A percentile compares a stretch with the other conserved stretches of the same genome.
These are phyloP conservation scores for Pinus albicaulis DNA, from an alignment of 75 land plant species.

Conservation along the genomic window DNA sequence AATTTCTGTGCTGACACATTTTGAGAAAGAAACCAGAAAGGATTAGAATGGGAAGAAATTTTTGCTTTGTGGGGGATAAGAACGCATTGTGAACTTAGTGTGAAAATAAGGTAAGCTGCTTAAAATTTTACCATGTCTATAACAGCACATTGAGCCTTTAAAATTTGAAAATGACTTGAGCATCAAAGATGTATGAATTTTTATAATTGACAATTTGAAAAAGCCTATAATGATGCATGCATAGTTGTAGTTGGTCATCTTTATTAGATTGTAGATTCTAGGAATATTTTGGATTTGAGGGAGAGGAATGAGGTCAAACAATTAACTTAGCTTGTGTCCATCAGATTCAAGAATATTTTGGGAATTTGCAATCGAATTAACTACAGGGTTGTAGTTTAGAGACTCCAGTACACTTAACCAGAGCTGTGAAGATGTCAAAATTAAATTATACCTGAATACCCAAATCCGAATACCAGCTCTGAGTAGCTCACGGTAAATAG, in stretches of 20 bases:
- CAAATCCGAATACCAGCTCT: constrained; percentile 79
- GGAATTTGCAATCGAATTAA: no score
- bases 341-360: no score
- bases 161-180: neutral
- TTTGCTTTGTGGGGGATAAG: neutral
- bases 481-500: constrained; percentile 84
- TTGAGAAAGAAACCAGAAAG: neutral
- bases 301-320: no score
- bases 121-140: neutral
- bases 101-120: neutral
- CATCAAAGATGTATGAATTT: neutral
- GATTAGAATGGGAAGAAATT: neutral
- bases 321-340: no score
- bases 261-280: no score
- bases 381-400: neutral
- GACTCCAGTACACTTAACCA: neutral
- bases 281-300: no score
- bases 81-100: neutral
- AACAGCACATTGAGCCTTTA: neutral
- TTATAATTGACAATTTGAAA: neutral
- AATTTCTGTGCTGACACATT: neutral
- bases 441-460: constrained; percentile 69
- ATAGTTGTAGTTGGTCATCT: no score
- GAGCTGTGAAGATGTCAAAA: neutral
- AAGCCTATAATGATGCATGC: no score